Evolutionary conservation across 2,329 filamentous ascomycete species (phyloP), one percentile per base, ranked within the genome.

Genomic region (Fusarium cyanostomum): DNA sequence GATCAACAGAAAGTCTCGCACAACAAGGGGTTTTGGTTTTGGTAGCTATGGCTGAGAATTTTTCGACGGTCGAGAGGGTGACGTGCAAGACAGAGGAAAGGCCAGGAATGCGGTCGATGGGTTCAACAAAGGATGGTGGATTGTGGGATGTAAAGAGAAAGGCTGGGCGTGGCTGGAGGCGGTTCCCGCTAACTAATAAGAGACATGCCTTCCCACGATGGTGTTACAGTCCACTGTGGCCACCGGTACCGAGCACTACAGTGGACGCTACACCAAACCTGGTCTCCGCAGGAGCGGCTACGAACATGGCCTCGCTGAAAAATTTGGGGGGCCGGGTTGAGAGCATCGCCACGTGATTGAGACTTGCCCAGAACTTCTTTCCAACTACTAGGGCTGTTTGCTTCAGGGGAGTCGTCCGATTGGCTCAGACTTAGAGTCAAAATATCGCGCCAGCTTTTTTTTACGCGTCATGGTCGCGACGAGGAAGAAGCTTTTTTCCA

Each of bases 101-200:
- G 66, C 67, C 62, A 70, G 63, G 67, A 71, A 72, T 71, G 67
- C 52, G 70, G 64, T 58, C 66, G 60, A 46, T 24, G 59, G 59
- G 58, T 39, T 62, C 34, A 39, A 51, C 37, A 49, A 48, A 53
- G 24, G 63, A 49, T 51, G 61, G 67, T 55, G 56, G 59, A 50
- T 66, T 67, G 60, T 64, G 56, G 59, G 66, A 56, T 69, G 61
- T 54, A 72, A 68, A 67, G 55, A 64, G 57, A 71, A 73, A 73
- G 71, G 71, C 71, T 73, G 42, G 63, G 66, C 64, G 71, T 72
- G 71, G 71, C 71, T 73, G 71, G 69, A 65, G 59, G 66, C 56
- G 57, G 61, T 62, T 59, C 64, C 67, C 58, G 52, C 69, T 71
- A 70, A 59, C 63, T 70, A 51, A 44, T 66, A 66, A 66, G 61